A percentile compares a stretch with the other conserved stretches of the same genome.
These are phyloP conservation scores for Astrephomene gubernaculifera DNA, from an alignment of 139 green algal genomes.

Conservation along the genomic window DNA sequence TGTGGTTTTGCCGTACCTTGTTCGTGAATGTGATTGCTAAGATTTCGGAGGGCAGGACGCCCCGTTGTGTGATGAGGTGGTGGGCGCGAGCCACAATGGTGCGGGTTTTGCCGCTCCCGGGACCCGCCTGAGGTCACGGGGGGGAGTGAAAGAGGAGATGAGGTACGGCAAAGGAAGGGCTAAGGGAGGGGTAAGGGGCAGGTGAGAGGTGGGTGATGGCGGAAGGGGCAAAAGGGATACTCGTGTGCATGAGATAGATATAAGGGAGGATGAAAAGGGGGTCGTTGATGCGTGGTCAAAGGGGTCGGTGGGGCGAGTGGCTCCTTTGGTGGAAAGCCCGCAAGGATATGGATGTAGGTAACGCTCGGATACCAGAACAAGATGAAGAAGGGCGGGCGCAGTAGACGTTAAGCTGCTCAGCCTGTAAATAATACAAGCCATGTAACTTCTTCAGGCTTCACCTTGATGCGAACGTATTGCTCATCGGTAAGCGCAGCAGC, in stretches of 20 bases:
- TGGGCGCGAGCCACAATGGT: conserved; percentile 75
- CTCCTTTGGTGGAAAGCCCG: too few species aligned
- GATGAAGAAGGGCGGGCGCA: too few species aligned
- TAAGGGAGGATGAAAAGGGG: too few species aligned
- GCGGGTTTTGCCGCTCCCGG: conserved; percentile 71
- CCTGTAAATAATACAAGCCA: too few species aligned
- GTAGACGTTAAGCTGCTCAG: too few species aligned
- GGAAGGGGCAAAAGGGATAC: too few species aligned
- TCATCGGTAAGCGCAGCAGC: background rate
- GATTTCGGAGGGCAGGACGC: background rate
- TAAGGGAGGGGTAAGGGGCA: background rate
- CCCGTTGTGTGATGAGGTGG: conserved; percentile 58
- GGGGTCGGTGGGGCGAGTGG: too few species aligned
- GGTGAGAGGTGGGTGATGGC: background rate
- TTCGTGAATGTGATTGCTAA: conserved; percentile 67
- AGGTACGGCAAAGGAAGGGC: background rate
- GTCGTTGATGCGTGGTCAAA: too few species aligned
- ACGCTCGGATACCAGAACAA: too few species aligned
- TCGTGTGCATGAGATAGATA: too few species aligned
- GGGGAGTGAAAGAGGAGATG: background rate
- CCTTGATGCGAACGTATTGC: background rate
- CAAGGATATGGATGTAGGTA: too few species aligned
- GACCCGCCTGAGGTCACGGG: conserved; percentile 63
- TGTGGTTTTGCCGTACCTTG: conserved; percentile 40
- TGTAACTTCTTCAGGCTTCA: too few species aligned